phyloP scores from a whole-genome alignment of 768 basidiomycete genomes.

The Mycena belliarum region DNA sequence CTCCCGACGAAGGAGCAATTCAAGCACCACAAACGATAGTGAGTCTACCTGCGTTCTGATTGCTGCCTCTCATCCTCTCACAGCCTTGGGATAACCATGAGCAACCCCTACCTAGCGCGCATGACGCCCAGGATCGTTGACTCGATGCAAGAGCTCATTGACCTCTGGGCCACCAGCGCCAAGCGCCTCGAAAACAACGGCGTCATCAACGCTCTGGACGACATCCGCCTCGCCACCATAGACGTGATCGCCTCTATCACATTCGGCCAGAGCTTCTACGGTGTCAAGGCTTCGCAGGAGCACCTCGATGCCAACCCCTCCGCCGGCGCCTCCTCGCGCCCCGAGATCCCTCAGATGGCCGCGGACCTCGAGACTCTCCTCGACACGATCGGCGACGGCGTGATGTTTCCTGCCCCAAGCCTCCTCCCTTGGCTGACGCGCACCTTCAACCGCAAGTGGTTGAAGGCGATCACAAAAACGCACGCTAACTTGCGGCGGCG shows the following conservation, averaged over 20 bases:
- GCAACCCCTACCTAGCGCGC: conserved; percentile 12
- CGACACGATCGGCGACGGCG: conserved; percentile 2
- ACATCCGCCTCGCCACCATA: conserved; percentile 6
- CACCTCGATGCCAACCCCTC: not conserved
- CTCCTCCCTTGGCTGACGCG: conserved; percentile 6
- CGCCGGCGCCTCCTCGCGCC: not conserved
- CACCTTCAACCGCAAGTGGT: conserved; percentile 10
- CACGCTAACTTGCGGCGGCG: no score
- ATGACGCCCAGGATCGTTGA: conserved; percentile 12
- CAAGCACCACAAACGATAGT: conserved; percentile 11
- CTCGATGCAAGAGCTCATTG: conserved; percentile 6
- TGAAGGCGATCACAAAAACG: not conserved
- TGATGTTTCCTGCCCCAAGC: not conserved
- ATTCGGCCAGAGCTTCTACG: conserved; percentile 11
- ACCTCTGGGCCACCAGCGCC: conserved; percentile 9
- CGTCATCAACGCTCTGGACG: not conserved
- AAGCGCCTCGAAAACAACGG: conserved; percentile 2
- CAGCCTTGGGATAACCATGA: conserved; percentile 13
- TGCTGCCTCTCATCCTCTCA: no score
- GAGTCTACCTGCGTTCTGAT: no score
- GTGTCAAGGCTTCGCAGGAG: not conserved
- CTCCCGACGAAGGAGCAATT: conserved; percentile 6
- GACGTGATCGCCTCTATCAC: conserved; percentile 16
- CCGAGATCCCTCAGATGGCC: not conserved
- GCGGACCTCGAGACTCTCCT: conserved; percentile 3